These are phyloP conservation scores for Fusarium humuli DNA, from an alignment of 2,329 filamentous ascomycete species.

Conservation along the genomic window DNA sequence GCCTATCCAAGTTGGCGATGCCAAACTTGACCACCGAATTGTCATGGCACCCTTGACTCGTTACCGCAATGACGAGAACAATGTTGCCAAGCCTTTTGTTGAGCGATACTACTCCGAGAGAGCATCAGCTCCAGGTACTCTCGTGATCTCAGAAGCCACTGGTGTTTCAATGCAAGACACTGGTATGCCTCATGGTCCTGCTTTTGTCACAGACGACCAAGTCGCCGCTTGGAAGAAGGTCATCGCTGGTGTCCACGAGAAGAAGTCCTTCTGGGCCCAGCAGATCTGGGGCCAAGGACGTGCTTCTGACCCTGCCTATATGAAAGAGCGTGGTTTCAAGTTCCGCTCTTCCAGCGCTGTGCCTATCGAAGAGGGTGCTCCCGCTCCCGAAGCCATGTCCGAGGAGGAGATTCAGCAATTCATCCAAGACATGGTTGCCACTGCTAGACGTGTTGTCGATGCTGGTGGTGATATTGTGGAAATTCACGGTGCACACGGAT, in stretches of 20 bases:
- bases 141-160: slow-evolving; percentile 50
- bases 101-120: slow-evolving; percentile 49
- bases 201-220: slow-evolving; percentile 37
- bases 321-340: slow-evolving; percentile 41
- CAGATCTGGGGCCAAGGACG: slow-evolving; percentile 44
- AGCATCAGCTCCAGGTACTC: slow-evolving; percentile 58
- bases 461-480: slow-evolving; percentile 28
- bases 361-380: slow-evolving; percentile 1
- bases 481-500: slow-evolving; percentile 60
- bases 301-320: slow-evolving; percentile 38
- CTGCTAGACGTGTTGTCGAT: slow-evolving; percentile 8
- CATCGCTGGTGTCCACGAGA: slow-evolving; percentile 46
- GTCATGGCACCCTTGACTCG: slow-evolving; percentile 56
- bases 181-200: slow-evolving; percentile 18
- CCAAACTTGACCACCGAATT: slow-evolving; percentile 40
- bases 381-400: slow-evolving; percentile 8
- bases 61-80: slow-evolving; percentile 59
- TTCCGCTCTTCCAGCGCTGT: slow-evolving; percentile 46
- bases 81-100: slow-evolving; percentile 46
- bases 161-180: slow-evolving; percentile 41
- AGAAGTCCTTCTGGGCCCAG: slow-evolving; percentile 47
- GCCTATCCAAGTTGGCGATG: slow-evolving; percentile 38
- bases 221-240: slow-evolving; percentile 47
- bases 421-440: slow-evolving; percentile 26
- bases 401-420: slow-evolving; percentile 25